Evolutionary conservation across 2,329 filamentous ascomycete species (phyloP), one percentile per base, ranked within the genome.

Genomic region (Tolypocladium sp.): DNA sequence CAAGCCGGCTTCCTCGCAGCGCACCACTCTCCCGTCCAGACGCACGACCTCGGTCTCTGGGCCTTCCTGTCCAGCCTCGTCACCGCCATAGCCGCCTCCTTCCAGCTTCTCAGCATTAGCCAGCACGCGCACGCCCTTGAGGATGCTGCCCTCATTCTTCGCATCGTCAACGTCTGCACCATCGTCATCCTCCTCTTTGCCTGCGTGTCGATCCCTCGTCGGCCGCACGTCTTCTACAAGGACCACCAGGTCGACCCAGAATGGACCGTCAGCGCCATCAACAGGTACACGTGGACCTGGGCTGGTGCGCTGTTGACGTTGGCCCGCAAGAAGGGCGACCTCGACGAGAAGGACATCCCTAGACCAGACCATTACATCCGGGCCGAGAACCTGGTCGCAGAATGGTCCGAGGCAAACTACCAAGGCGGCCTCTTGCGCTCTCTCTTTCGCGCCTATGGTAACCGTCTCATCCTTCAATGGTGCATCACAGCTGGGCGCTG

Each of bases 271-370:
- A 85, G 86, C 2, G 81, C 85, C 1, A 76, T 88, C 55, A 79
- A 74, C 56, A 82, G 84, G 56, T 84, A 84, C 66, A 89, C 82
- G 8, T 92, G 86, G 74, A 74, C 76, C 55, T 93, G 89, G 89
- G 78, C 82, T 2, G 71, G 69, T 1, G 69, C 73, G 2, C 65
- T 91, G 0, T 77, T 92, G 17, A 65, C 71, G 1, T 70, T 80
- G 27, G 84, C 86, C 2, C 71, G 73, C 2, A 77, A 79, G 63
- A 85, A 87, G 65, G 82, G 81, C 53, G 79, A 81, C 33, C 76
- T 92, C 2, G 81, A 88, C 40, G 71, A 87, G 40, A 74, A 75
- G 6, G 86, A 91, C 66, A 74, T 92, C 12, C 83, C 87, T 0
- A 77, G 81, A 40, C 79, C 88, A 2, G 79, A 85, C 63, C 80